Evolutionary conservation across 2,329 filamentous ascomycete genomes (phyloP), one percentile per base, ranked within the genome.

Genomic region (Pseudogymnoascus sp.): DNA sequence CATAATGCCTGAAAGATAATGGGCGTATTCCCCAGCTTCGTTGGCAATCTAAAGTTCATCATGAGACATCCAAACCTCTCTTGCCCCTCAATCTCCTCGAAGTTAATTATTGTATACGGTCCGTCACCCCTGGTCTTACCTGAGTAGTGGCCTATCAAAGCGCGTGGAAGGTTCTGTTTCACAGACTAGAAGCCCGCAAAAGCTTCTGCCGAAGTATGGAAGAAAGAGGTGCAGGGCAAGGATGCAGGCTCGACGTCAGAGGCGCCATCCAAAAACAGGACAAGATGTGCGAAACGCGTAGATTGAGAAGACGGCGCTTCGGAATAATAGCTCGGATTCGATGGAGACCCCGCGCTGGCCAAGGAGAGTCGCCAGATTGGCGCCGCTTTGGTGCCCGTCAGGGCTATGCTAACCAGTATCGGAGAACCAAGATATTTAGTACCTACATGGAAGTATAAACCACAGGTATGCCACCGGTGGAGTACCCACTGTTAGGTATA

Each of bases 191-290:
- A 55, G 29, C 13, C 48, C 48, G 10, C 48, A 21, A 55, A 55
- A 55, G 48, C 48, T 55, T 55, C 48, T 55, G 48, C 48, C 48
- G 48, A 33, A 55, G 48, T 55, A 55, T 55, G 48, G 48, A 55
- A 33, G 48, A 55, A 55, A 33, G 27, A 55, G 48, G 29, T 17
- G 27, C 27, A 55, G 12, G 9, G 29, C 27, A 55, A 31, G 48
- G 29, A 55, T 33, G 44, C 44, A 17, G 27, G 15, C n/a, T n/a
- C 48, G 48, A 55, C 48, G 48, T 55, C 27, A 55, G 48, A 55
- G 48, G 25, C 27, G 10, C n/a, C 48, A 31, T 55, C 48, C 48
- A 33, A 55, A 55, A 55, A 33, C 48, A 33, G 48, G 48, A 17
- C 48, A 55, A 55, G 48, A 55, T 55, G 4, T 33, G 29, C 48